Percentiles rank a stretch among this genome's conserved stretches.
Evolutionary conservation across 2,329 filamentous ascomycete species (phyloP).

Genomic region (Clarireedia paspali): DNA sequence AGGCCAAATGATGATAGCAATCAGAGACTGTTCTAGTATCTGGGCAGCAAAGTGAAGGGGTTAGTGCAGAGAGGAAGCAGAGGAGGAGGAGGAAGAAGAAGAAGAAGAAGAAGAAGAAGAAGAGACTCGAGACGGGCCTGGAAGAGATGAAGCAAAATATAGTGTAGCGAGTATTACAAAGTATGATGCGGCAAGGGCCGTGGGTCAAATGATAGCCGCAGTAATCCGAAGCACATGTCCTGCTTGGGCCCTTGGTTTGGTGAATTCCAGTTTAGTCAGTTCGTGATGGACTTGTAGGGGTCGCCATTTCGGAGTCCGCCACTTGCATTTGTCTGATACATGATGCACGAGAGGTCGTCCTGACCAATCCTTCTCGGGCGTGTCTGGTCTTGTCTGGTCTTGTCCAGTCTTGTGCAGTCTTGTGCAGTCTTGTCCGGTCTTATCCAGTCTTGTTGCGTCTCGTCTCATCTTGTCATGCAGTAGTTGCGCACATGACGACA

Average conservation of each 20-base stretch:
- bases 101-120: neutral
- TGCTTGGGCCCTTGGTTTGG: neutral
- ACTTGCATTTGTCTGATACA: neutral
- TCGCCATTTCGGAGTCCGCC: too few species aligned
- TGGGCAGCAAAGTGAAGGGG: neutral
- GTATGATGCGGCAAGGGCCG: neutral
- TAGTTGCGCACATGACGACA: neutral
- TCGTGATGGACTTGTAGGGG: too few species aligned
- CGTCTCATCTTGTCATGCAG: neutral
- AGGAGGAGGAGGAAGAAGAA: neutral
- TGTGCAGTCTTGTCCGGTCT: too few species aligned
- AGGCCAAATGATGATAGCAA: conserved; percentile 5
- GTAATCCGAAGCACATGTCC: neutral
- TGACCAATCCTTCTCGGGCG: too few species aligned
- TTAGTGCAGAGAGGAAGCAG: neutral
- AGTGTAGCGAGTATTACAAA: neutral
- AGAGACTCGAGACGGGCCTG: neutral
- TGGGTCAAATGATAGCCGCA: conserved; percentile 1
- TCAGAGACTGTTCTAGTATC: conserved; percentile 2
- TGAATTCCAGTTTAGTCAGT: too few species aligned
- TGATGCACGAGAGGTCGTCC: too few species aligned
- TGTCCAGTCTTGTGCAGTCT: neutral
- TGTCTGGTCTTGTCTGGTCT: too few species aligned
- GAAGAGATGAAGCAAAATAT: conserved; percentile 1
- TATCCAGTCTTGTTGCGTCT: too few species aligned